phyloP scores from a whole-genome alignment of 192 early-diverging fungal species.

The Coemansia sp. region DNA sequence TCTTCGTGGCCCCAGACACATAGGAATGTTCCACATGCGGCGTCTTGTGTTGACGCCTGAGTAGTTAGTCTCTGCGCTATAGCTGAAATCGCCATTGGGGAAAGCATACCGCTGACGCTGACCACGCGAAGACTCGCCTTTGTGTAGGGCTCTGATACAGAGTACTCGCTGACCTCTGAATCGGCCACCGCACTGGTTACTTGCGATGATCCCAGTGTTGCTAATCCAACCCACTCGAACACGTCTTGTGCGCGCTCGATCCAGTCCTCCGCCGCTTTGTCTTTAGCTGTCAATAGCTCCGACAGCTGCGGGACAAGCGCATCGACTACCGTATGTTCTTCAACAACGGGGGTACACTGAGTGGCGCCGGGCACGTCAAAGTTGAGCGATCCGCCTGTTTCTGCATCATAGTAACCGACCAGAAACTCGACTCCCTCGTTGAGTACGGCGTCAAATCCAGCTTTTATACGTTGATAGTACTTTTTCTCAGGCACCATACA shows the following conservation, averaged over 20 bases:
- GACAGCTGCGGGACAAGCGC: constrained; percentile 10
- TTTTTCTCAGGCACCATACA: constrained; percentile 36
- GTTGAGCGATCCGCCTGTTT: constrained; percentile 22
- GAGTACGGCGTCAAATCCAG: constrained; percentile 22
- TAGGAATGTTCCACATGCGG: constrained; percentile 9
- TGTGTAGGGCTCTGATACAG: constrained; percentile 6
- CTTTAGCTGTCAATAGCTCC: constrained; percentile 1
- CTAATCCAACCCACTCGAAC: constrained; percentile 49
- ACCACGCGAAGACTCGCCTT: background rate
- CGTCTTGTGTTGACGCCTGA: background rate
- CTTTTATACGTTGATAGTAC: constrained; percentile 30
- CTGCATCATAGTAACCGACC: constrained; percentile 18
- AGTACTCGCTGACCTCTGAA: constrained; percentile 13
- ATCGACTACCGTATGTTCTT: background rate
- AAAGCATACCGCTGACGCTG: constrained; percentile 30
- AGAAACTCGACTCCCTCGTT: constrained; percentile 21
- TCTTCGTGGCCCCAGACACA: constrained; percentile 53
- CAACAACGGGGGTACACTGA: background rate
- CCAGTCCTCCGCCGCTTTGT: constrained; percentile 22
- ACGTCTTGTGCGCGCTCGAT: constrained; percentile 26
- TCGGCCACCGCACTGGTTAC: background rate
- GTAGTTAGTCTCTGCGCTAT: background rate
- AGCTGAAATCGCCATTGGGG: constrained; percentile 24
- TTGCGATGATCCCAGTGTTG: constrained; percentile 10
- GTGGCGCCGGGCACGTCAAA: constrained; percentile 31